These are phyloP conservation scores for Microthlaspi erraticum DNA, from an alignment of 345 rosid species.

Conservation along the genomic window DNA sequence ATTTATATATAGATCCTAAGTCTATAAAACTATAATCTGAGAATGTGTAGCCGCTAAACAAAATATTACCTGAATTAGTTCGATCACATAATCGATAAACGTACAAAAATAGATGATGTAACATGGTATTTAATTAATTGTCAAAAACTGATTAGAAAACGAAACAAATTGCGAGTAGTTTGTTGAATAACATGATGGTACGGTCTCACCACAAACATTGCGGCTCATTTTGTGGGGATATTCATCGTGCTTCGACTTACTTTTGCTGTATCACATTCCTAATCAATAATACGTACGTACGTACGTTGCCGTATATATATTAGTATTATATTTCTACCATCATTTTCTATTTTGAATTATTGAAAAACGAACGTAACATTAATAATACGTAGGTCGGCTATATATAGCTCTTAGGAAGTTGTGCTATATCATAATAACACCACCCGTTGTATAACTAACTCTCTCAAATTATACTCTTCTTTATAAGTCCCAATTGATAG, in stretches of 20 bases:
- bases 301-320: constrained; percentile 15
- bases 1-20: not conserved
- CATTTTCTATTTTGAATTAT: not conserved
- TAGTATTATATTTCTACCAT: not conserved
- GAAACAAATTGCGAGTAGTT: constrained; percentile 19
- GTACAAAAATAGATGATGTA: not conserved
- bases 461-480: not conserved
- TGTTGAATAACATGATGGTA: constrained; percentile 32
- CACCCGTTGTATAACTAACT: constrained; percentile 4
- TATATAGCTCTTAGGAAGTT: constrained; percentile 34
- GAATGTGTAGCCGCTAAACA: not conserved
- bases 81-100: not conserved
- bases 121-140: not conserved
- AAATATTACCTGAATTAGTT: not conserved
- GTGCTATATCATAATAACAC: constrained; percentile 2
- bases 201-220: constrained; percentile 30
- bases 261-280: constrained; percentile 16
- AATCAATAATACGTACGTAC: constrained; percentile 29
- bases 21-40: not conserved
- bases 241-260: constrained; percentile 26
- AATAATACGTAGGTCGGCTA: constrained; percentile 33
- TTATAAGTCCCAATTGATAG: not conserved
- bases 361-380: not conserved
- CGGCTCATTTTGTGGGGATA: constrained; percentile 35
- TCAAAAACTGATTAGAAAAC: not conserved